These are phyloP conservation scores for Fusarium sp. DNA, from an alignment of 2,329 filamentous ascomycete species.

Conservation along the genomic window DNA sequence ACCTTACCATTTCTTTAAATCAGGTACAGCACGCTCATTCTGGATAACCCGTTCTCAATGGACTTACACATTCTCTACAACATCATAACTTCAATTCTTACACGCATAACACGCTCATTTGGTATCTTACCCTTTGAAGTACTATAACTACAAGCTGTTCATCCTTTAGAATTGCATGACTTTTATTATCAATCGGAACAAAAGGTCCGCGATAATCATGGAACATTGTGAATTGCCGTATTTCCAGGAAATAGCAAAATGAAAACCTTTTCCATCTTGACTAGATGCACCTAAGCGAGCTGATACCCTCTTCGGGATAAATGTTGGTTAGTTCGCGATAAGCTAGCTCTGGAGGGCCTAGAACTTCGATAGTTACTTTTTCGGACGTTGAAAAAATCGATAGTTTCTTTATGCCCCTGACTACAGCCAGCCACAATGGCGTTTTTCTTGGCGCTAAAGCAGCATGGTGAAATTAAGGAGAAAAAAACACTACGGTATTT, in stretches of 20 bases:
- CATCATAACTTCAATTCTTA: no score
- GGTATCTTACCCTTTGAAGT: no score
- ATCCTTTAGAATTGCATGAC: no score
- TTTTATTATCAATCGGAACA: neutral
- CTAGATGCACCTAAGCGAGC: neutral
- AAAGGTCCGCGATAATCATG: neutral
- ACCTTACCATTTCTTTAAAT: no score
- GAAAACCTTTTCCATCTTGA: neutral
- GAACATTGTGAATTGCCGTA: accelerated
- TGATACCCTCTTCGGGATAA: neutral
- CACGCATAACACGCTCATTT: no score
- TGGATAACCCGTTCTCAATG: no score
- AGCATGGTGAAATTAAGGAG: neutral
- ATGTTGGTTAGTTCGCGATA: neutral
- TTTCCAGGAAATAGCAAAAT: neutral
- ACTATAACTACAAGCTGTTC: no score
- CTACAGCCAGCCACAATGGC: neutral
- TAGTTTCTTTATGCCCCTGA: slow-evolving; percentile 10
- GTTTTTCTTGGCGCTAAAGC: neutral
- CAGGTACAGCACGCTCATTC: no score
- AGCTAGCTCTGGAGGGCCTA: neutral
- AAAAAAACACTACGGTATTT: neutral
- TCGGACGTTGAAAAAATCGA: neutral
- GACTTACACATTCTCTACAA: no score
- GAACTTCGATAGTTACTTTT: neutral